phyloP scores from a whole-genome alignment of 148 eudicot species.

The Oxyria digyna region DNA sequence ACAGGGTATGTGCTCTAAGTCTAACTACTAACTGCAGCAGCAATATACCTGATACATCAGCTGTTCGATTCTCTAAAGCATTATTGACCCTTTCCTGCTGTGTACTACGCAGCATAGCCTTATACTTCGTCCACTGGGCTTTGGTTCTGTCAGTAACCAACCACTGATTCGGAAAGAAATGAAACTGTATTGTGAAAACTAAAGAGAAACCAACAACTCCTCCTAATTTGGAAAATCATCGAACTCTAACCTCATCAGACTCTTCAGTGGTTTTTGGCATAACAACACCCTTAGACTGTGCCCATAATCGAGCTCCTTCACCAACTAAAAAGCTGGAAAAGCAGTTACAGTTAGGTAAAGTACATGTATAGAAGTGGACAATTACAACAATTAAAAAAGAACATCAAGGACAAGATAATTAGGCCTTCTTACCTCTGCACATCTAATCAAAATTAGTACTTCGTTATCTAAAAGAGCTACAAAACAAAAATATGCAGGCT shows the following conservation, averaged over 20 bases:
- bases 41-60: constrained; percentile 22
- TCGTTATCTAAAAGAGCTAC: neutral
- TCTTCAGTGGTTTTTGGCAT: constrained; percentile 30
- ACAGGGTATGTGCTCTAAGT: neutral
- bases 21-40: neutral
- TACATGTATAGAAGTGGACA: neutral
- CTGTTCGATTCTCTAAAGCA: constrained; percentile 12
- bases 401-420: neutral
- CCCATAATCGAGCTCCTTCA: constrained; percentile 84
- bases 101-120: constrained; percentile 69
- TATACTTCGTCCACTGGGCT: constrained; percentile 74
- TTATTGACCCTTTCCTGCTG: constrained; percentile 16
- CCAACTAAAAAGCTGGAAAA: constrained; percentile 76
- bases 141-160: constrained; percentile 66
- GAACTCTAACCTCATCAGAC: constrained; percentile 47
- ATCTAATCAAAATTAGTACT: no score
- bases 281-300: constrained; percentile 49
- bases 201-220: neutral
- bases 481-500: constrained; percentile 1
- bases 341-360: neutral
- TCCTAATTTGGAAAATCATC: neutral
- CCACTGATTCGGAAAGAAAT: constrained; percentile 37
- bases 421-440: no score
- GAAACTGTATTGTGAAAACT: neutral
- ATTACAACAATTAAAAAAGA: neutral